These are phyloP conservation scores for Saccharum officinarum DNA, from an alignment of 176 grass and related monocot genomes.

Conservation along the genomic window DNA sequence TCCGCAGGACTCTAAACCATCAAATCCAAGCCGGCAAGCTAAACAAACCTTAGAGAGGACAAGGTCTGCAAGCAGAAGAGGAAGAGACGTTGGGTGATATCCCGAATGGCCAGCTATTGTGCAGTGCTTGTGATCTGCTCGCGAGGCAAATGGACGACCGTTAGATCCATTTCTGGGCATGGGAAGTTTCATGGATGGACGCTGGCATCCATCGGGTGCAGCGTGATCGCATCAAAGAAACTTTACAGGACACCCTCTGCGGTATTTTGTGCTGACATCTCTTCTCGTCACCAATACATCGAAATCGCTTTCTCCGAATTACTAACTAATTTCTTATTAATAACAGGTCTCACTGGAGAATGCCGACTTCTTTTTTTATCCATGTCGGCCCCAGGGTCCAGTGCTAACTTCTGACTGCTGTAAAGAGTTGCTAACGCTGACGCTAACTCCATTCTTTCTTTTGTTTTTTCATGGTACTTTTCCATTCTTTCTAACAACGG, in stretches of 20 bases:
- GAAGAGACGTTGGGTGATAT: conserved; percentile 71
- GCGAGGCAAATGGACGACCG: conserved; percentile 5
- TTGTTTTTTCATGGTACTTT: conserved; percentile 15
- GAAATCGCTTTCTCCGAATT: not conserved
- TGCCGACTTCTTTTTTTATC: conserved; percentile 27
- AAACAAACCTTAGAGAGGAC: conserved; percentile 63
- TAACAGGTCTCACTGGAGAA: conserved; percentile 28
- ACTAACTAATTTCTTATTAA: conserved; percentile 14
- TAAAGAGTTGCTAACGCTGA: conserved; percentile 53
- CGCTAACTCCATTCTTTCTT: conserved; percentile 56
- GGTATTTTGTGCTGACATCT: conserved; percentile 32
- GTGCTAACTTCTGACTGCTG: conserved; percentile 39
- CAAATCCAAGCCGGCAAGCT: conserved; percentile 67
- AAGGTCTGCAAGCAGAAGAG: conserved; percentile 53
- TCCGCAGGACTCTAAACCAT: conserved; percentile 50
- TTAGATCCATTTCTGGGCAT: not conserved
- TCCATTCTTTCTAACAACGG: conserved; percentile 50
- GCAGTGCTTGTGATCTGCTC: conserved; percentile 29
- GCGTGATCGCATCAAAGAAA: not conserved
- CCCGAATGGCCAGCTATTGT: conserved; percentile 2
- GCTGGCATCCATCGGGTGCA: not conserved
- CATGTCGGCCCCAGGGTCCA: conserved; percentile 24
- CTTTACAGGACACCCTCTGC: conserved; percentile 16
- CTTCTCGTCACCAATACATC: not conserved
- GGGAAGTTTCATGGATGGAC: conserved; percentile 17